Base-by-base conservation (phyloP, 2,329 filamentous ascomycete genomes). In the Trichoderma afroharzianum region DNA sequence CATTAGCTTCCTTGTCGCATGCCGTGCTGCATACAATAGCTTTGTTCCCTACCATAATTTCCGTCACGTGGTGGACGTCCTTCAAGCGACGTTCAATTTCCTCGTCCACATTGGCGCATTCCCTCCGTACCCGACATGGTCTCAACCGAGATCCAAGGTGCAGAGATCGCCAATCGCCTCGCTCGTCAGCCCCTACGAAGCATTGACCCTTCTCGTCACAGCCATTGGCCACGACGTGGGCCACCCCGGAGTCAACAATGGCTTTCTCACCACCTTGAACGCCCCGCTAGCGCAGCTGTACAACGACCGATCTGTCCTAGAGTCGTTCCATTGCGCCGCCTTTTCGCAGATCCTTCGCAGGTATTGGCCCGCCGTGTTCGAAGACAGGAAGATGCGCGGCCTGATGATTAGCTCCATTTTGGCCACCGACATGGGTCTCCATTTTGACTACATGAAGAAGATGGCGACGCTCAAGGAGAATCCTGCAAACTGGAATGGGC, bases 41-140 rank as follows among this genome's bases (percentile, higher is more conserved):
- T 97, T 97, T 80, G 94, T 98, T 43, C 93, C 95, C 26, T 99
- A 98, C 79, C 96, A 99, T 85, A 99, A 99, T 82, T 99, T 98
- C 80, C 92, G 95, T 69, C 96, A 99, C 81, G 96, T 97, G 26
- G 92, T 98, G 73, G 96, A 99, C 81, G 96, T 99, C 32, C 86
- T 98, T 68, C 95, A 98, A 81, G 97, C 95, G 1, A 90, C 94
- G 4, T 98, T 98, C 80, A 91, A 92, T 82, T 97, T 98, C 79
- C 88, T 98, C 6, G 86, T 98, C 70, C 89, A 90, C 74, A 91
- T 97, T 66, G 93, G 93, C 71, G 89, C 90, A 39, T 84, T 97
- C 63, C 92, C 92, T 15, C 87, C 88, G 6, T 96, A 92, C 81
- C 88, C 78, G 21, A 53, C 88, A 5, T 79, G 80, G 2, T 79